A percentile compares a stretch with the other conserved stretches of the same genome.
These are phyloP conservation scores for Hondaea fermentalgiana DNA, from an alignment of 108 stramenopile genomes.

Conservation along the genomic window DNA sequence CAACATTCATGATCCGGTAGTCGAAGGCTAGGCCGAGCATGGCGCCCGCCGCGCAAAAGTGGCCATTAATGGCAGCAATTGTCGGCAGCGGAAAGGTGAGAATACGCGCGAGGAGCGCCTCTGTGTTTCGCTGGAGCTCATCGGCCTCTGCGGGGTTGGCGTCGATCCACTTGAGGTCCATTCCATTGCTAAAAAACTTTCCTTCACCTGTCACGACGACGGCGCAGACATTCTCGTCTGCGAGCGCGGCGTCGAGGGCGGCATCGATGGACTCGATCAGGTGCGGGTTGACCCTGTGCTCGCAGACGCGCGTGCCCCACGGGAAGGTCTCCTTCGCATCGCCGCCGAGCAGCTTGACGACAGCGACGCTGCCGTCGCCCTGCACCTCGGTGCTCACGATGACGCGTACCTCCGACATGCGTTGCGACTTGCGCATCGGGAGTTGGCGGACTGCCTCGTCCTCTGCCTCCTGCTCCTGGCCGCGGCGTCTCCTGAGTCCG, in stretches of 20 bases:
- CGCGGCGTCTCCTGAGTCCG: too few relatives aligned
- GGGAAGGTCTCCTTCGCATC: neutral
- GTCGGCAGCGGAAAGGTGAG: slow-evolving; percentile 2
- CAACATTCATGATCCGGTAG: slow-evolving; percentile 10
- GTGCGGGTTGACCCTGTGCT: neutral
- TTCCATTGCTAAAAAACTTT: neutral
- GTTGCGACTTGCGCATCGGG: too few relatives aligned
- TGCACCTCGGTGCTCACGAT: neutral
- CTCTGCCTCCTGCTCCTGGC: too few relatives aligned
- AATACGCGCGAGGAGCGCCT: neutral
- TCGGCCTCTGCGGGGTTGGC: neutral
- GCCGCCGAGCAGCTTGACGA: neutral
- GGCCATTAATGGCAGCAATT: neutral
- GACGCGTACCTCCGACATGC: neutral
- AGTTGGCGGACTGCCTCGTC: too few relatives aligned
- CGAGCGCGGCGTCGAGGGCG: neutral
- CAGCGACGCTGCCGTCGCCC: neutral
- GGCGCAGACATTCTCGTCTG: neutral
- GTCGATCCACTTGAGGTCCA: slow-evolving; percentile 19
- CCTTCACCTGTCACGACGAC: neutral
- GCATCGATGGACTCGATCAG: neutral
- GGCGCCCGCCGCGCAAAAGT: slow-evolving; percentile 10
- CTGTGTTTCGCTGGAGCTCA: neutral
- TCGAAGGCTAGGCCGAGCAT: slow-evolving; percentile 14
- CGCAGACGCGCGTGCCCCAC: slow-evolving; percentile 10